A percentile compares a stretch with the other conserved stretches of the same genome.
Evolutionary conservation across 2,329 filamentous ascomycete species (phyloP).

Genomic region (Colletotrichum magnum): DNA sequence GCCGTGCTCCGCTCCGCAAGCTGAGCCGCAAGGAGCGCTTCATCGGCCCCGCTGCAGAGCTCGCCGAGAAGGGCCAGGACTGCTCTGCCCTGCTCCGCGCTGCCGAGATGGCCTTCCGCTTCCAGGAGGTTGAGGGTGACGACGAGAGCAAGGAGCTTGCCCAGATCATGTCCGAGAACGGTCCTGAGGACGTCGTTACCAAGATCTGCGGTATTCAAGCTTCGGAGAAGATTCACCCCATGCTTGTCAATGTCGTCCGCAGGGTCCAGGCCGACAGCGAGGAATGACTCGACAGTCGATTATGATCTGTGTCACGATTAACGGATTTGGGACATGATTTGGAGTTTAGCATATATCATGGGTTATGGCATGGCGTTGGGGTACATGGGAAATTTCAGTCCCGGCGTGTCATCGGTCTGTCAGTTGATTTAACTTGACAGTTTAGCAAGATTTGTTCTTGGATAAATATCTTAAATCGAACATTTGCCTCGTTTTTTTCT

Average conservation of each 20-base stretch:
- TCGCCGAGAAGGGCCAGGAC: constrained; percentile 84
- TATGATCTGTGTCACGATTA: constrained; percentile 33
- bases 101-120: constrained; percentile 92
- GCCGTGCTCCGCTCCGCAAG: constrained; percentile 94
- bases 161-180: constrained; percentile 83
- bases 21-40: constrained; percentile 96
- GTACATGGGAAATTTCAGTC: background rate
- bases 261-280: constrained; percentile 81
- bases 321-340: background rate
- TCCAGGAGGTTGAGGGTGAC: constrained; percentile 94
- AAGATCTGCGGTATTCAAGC: constrained; percentile 87
- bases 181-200: constrained; percentile 80
- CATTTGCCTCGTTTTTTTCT: no score
- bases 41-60: constrained; percentile 89
- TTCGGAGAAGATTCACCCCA: constrained; percentile 81
- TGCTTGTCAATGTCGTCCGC: constrained; percentile 83
- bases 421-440: background rate
- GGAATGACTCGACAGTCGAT: constrained; percentile 54
- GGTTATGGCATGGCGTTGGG: constrained; percentile 27
- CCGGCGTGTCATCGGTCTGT: background rate
- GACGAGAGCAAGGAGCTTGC: constrained; percentile 90
- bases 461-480: background rate
- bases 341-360: constrained; percentile 38
- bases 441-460: background rate
- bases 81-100: constrained; percentile 83